phyloP scores from a whole-genome alignment of 179 eudicot species.

The Kewa caespitosa region DNA sequence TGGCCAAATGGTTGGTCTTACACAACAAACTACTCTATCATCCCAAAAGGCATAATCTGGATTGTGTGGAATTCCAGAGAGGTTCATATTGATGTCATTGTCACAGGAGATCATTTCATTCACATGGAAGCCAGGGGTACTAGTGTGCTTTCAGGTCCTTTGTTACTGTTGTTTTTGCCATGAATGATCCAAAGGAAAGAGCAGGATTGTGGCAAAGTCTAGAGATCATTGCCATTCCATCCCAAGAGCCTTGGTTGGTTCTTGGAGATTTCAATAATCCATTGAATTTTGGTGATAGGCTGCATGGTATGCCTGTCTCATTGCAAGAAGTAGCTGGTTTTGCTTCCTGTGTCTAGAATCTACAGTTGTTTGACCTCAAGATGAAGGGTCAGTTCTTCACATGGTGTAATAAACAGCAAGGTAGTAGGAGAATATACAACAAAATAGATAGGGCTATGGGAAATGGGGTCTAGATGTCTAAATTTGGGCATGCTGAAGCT shows the following conservation, averaged over 20 bases:
- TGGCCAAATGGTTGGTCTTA: neutral
- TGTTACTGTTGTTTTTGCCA: neutral
- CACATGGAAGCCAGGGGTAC: neutral
- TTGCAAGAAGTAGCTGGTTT: neutral
- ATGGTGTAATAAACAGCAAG: neutral
- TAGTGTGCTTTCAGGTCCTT: neutral
- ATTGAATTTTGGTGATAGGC: neutral
- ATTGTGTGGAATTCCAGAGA: neutral
- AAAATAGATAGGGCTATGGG: neutral
- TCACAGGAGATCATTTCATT: neutral
- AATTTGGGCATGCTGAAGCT: neutral
- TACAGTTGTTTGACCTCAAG: neutral
- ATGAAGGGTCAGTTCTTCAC: neutral
- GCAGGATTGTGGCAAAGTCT: neutral
- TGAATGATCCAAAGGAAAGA: neutral
- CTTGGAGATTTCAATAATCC: neutral
- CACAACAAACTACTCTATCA: neutral
- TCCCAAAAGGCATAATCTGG: neutral
- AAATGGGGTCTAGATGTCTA: neutral
- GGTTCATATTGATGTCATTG: neutral
- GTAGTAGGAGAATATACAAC: neutral
- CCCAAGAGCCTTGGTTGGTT: neutral
- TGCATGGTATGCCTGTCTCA: neutral
- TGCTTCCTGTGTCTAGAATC: no score
- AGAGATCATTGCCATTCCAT: no score